These are phyloP conservation scores for Pezicula radicicola DNA, from an alignment of 2,329 filamentous ascomycete species.

Conservation along the genomic window DNA sequence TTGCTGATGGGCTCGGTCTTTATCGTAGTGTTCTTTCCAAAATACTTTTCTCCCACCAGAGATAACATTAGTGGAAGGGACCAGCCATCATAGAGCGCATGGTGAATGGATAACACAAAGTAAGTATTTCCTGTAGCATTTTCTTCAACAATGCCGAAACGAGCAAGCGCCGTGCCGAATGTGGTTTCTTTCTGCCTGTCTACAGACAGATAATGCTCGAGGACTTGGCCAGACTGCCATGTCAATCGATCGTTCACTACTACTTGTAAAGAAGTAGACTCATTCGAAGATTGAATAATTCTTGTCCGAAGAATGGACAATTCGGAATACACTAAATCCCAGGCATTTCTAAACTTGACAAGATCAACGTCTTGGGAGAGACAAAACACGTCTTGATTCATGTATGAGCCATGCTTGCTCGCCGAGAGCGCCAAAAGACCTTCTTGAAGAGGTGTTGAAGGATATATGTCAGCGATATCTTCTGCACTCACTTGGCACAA, in stretches of 20 bases:
- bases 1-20: too few relatives aligned
- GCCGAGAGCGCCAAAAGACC: conserved; percentile 30
- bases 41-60: conserved; percentile 10
- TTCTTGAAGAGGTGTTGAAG: conserved; percentile 32
- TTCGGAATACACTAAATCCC: background rate
- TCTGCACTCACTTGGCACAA: too few relatives aligned
- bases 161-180: background rate
- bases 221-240: too few relatives aligned
- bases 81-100: conserved; percentile 61
- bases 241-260: too few relatives aligned
- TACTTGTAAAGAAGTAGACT: too few relatives aligned
- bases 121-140: conserved; percentile 10
- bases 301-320: conserved; percentile 28
- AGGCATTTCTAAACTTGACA: conserved; percentile 1
- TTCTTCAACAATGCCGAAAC: conserved; percentile 5
- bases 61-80: conserved; percentile 28
- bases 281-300: conserved; percentile 15
- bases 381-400: conserved; percentile 20
- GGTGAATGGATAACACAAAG: conserved; percentile 39
- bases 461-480: conserved; percentile 32
- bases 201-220: too few relatives aligned
- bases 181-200: too few relatives aligned
- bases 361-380: background rate
- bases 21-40: too few relatives aligned
- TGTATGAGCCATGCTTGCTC: conserved; percentile 27